Base-by-base conservation (phyloP, 2,329 filamentous ascomycete genomes). In the Verruconis gallopava region DNA sequence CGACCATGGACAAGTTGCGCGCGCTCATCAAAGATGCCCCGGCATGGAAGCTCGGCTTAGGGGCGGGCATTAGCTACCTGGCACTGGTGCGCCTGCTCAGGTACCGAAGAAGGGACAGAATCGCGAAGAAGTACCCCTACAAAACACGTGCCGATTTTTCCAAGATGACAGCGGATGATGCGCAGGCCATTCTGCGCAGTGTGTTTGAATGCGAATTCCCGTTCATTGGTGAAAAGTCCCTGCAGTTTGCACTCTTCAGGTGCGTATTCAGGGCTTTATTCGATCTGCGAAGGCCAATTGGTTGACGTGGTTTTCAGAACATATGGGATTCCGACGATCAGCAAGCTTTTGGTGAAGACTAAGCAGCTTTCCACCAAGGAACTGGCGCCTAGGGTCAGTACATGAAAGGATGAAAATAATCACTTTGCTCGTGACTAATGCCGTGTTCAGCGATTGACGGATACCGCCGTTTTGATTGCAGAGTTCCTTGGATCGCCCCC, bases 211-310 rank as follows among this genome's bases (percentile, higher is more conserved):
- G 69, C 3, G 75, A 79, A 49, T 79, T 79, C 47, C 75, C 75
- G 0, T 66, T 63, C 37, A 62, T 67, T 1, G 67, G 60, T 41
- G 53, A 62, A 11, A 72, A 68, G 38, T 62, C 71, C 1, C 55
- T 76, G 4, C 67, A 74, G 43, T 76, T 78, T 52, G 72, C 74
- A 1, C 60, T 79, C 4, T 75, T 78, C 53, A 69, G 68, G 57
- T 55, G 47, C 5, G 46, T 41, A 12, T 5, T 37, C 18, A 6
- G 21, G 11, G 14, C 5, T 18, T 14, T 19, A 6, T 9, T 19
- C 3, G 9, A 11, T n/a, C n/a, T 22, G 20, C 13, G 9, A 36
- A 11, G 18, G 6, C 14, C 6, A 19, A n/a, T 28, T 30, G 33
- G 33, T 21, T 36, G 19, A 5, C 3, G 4, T 6, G 15, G 17